Base-by-base conservation (phyloP, 192 early-diverging fungal species). In the Umbelopsis sp. region DNA sequence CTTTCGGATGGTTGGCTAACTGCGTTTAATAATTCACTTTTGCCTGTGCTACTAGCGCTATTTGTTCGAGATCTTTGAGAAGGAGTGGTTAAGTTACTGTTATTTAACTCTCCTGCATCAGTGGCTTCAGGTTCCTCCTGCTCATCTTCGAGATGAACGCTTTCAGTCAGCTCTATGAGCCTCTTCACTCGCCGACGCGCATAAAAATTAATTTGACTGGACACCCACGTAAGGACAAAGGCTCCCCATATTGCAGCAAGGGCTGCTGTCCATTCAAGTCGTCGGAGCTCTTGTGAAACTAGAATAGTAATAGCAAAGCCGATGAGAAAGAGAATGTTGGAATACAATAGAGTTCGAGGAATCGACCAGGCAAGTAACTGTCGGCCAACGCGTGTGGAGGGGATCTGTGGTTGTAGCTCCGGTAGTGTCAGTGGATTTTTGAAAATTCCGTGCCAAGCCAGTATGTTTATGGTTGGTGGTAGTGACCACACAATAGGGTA, bases 391-490 rank as follows among this genome's bases (percentile, higher is more conserved):
- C 47, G 68, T 7, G 47, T 50, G 6, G 43, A 41, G 10, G 68
- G 68, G 21, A 50, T 50, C 21, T 70, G 31, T 14, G 68, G 45
- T 11, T 53, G 68, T 52, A 32, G 16, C 21, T 50, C 45, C 11
- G 41, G 43, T 17, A 53, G 14, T 7, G 68, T 53, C 10, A 53
- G 22, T 22, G 68, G 68, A 12, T 52, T 53, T 32, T 31, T 47
- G 25, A 70, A 70, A 24, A 70, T 70, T 25, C 68, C 68, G 44
- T 70, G 68, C 68, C 68, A 70, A 21, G 68, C 68, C n/a, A 70
- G 21, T 29, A 70, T 31, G 26, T 70, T 70, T 31, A 70, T 53
- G n/a, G 47, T 70, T 9, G 52, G 45, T 9, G 68, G 68, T 9
- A 70, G 20, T 11, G 68, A 70, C 68, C 68, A 70, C 11, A 50